Evolutionary conservation across 441 rosid species (phyloP), one percentile per base, ranked within the genome.

Genomic region (Erysimum pusillum): DNA sequence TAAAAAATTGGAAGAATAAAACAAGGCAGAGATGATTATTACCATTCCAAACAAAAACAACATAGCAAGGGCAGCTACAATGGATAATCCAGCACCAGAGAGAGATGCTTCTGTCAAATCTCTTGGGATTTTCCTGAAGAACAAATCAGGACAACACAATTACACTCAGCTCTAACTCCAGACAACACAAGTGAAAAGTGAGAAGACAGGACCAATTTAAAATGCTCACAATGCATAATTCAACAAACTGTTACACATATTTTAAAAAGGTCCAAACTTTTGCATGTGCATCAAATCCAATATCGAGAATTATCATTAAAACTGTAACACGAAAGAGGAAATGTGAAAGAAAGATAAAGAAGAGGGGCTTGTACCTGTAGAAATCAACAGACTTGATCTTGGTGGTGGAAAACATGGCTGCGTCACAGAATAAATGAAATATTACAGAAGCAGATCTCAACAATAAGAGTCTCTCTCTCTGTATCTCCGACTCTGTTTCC

Each of bases 1-100:
- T n/a, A n/a, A n/a, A 41, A 44, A 42, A 3, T 12, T 36, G n/a
- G 17, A 62, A 61, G 28, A 72, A 48, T 20, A n/a, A 18, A 59
- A 57, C 14, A 54, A 32, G 12, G 54, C 81, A 71, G 11, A 45
- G 13, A 61, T 6, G 17, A 22, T 8, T 25, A 10, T 22, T 85
- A 96, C 99, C 99, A 96, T 93, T 77, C 99, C 99, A 87, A 96
- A 96, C 84, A 96, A 89, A 86, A 96, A 86, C 81, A 93, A 15
- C 93, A 93, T 96, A 63, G 83, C 54, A 2, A 93, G 85, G 31
- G 98, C 97, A 7, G 96, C 99, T 79, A 91, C 12, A 41, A 96
- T 87, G 3, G 99, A 96, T 76, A 93, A 83, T 75, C 97, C 98
- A 52, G 94, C 98, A 74, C 99, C 98, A 15, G 98, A 96, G 52